Percentiles rank a stretch among this genome's conserved stretches.
phyloP scores from a whole-genome alignment of 192 early-diverging fungal species.

The Lunasporangiospora selenospora region DNA sequence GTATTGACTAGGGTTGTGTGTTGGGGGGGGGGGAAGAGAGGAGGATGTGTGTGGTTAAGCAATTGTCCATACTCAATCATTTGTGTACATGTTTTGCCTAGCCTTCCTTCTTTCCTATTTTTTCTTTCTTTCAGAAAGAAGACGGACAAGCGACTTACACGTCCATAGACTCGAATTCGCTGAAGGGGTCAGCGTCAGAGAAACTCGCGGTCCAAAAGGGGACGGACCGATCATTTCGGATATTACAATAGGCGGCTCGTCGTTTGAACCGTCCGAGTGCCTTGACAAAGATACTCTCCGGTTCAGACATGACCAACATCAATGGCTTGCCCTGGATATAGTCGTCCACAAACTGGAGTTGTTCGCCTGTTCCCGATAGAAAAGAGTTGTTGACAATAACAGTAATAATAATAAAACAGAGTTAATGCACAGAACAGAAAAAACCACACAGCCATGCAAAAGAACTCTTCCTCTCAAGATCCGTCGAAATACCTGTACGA shows the following conservation, averaged over 20 bases:
- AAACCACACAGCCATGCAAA: background rate
- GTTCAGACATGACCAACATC: conserved; percentile 46
- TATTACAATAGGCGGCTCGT: conserved; percentile 56
- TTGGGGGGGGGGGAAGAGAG: no score
- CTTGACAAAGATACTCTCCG: conserved; percentile 48
- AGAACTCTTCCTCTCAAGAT: background rate
- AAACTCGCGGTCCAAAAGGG: conserved; percentile 68
- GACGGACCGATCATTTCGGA: conserved; percentile 58
- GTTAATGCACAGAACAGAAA: background rate
- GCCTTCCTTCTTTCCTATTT: no score
- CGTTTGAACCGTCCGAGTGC: conserved; percentile 52
- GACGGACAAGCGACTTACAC: conserved; percentile 54
- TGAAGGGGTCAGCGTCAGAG: conserved; percentile 52
- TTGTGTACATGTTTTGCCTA: no score
- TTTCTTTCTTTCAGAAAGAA: no score
- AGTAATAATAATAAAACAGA: background rate
- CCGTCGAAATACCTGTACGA: conserved; percentile 48
- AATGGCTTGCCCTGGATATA: conserved; percentile 46
- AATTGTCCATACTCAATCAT: no score
- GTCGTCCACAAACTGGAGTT: conserved; percentile 51
- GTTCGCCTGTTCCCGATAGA: conserved; percentile 29
- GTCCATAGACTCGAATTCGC: conserved; percentile 43
- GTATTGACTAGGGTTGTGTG: conserved; percentile 44
- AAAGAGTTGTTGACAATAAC: background rate
- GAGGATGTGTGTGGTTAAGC: no score